phyloP scores from a whole-genome alignment of 306 rosid genomes.

The Chamaecrista fasciculata region DNA sequence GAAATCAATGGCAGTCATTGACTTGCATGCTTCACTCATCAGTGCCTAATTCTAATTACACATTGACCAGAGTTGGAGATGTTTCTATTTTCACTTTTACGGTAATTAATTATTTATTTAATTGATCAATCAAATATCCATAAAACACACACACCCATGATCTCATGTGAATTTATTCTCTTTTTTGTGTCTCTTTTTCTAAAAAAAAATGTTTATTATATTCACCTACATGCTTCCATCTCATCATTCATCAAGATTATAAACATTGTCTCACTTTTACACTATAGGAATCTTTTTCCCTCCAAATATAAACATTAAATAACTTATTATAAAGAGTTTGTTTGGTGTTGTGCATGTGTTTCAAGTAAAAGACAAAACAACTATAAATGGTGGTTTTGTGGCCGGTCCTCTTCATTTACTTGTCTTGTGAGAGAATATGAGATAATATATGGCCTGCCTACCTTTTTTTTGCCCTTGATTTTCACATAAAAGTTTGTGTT shows the following conservation, averaged over 20 bases:
- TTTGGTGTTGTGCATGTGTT: background rate
- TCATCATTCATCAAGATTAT: background rate
- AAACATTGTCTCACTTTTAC: background rate
- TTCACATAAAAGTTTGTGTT: too few species aligned
- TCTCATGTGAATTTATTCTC: background rate
- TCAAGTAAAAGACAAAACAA: background rate
- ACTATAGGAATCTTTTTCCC: background rate
- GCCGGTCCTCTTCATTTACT: background rate
- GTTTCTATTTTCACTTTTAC: constrained; percentile 62
- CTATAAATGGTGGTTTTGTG: background rate
- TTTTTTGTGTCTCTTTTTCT: background rate
- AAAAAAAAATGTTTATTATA: background rate
- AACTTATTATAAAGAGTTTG: background rate
- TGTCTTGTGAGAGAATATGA: background rate
- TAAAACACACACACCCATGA: background rate
- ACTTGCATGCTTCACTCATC: constrained; percentile 75
- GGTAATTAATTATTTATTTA: constrained; percentile 34
- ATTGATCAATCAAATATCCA: background rate
- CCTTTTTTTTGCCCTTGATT: background rate
- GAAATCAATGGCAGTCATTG: constrained; percentile 88
- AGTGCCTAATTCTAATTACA: constrained; percentile 54
- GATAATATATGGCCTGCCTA: too few species aligned
- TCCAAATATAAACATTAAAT: background rate
- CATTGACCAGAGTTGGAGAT: constrained; percentile 42
- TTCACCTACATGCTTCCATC: background rate